Evolutionary conservation across 805 yeast species (phyloP).

Genomic region (Metschnikowia amazonensis): DNA sequence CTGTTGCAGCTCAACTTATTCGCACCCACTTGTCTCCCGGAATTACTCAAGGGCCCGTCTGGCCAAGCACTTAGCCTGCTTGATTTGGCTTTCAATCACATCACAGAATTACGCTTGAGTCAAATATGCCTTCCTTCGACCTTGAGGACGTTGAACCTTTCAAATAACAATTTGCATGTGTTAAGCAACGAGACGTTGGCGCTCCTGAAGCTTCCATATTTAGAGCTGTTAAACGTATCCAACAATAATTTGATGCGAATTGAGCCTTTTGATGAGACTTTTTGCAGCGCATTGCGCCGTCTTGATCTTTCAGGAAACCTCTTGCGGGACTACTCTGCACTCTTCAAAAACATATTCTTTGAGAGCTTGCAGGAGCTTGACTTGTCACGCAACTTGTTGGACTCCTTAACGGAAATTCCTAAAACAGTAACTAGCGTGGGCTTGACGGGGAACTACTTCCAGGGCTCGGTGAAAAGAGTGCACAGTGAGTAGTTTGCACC

Average conservation of each 20-base stretch:
- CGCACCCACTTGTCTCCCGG: slow-evolving; percentile 11
- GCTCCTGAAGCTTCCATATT: slow-evolving; percentile 13
- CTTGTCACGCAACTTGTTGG: slow-evolving; percentile 24
- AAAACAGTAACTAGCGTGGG: slow-evolving; percentile 13
- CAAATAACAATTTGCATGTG: slow-evolving; percentile 24
- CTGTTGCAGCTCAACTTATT: slow-evolving; percentile 18
- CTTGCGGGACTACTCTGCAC: slow-evolving; percentile 11
- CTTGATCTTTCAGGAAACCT: slow-evolving; percentile 27
- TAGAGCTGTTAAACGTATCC: slow-evolving; percentile 20
- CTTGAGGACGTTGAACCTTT: slow-evolving; percentile 22
- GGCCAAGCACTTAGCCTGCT: slow-evolving; percentile 9
- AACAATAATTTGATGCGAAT: slow-evolving; percentile 23
- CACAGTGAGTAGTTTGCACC: neutral
- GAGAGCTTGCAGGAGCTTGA: slow-evolving; percentile 18
- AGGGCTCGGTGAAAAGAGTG: neutral
- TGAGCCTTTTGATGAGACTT: slow-evolving; percentile 1
- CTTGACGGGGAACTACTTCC: slow-evolving; percentile 22
- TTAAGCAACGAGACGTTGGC: slow-evolving; percentile 18
- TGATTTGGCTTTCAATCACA: slow-evolving; percentile 28
- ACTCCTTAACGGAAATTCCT: slow-evolving; percentile 17
- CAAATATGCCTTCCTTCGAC: slow-evolving; percentile 20
- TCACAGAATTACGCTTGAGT: slow-evolving; percentile 20
- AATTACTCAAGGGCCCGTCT: neutral
- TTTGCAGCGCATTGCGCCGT: slow-evolving; percentile 3
- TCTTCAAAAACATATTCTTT: slow-evolving; percentile 12